phyloP scores from a whole-genome alignment of 108 stramenopile species.

The Nannochloropsis gaditana region DNA sequence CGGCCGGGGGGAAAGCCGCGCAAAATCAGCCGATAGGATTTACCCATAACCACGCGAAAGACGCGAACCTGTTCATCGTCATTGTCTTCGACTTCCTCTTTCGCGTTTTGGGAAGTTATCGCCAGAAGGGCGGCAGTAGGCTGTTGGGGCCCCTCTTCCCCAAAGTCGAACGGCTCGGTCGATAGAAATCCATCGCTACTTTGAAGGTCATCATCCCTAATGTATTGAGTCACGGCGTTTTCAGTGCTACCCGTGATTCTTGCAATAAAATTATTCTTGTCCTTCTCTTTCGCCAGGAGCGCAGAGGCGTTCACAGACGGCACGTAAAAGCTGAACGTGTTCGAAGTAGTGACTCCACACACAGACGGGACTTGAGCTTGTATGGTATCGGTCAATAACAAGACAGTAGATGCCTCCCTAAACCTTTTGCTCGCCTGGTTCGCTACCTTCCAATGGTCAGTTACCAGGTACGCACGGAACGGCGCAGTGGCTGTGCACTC shows the following conservation, averaged over 20 bases:
- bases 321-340: not conserved
- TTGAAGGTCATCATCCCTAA: no score
- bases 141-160: not conserved
- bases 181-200: no score
- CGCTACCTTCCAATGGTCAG: conserved; percentile 8
- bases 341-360: not conserved
- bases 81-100: not conserved
- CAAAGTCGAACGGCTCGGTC: no score
- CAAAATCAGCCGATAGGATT: not conserved
- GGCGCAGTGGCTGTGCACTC: not conserved
- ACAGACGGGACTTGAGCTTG: not conserved
- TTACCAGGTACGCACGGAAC: conserved; percentile 11
- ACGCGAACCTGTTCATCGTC: not conserved
- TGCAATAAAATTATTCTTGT: not conserved
- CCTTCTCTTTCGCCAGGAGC: conserved; percentile 1
- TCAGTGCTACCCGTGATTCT: not conserved
- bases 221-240: not conserved
- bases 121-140: not conserved
- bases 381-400: not conserved
- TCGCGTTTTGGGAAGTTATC: not conserved
- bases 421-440: not conserved
- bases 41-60: not conserved
- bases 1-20: not conserved
- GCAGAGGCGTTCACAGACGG: not conserved
- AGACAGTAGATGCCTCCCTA: not conserved